Percentiles rank a stretch among this genome's conserved stretches.
Conservation (phyloP, 208 protist genomes). For the Leishmania tropica region DNA sequence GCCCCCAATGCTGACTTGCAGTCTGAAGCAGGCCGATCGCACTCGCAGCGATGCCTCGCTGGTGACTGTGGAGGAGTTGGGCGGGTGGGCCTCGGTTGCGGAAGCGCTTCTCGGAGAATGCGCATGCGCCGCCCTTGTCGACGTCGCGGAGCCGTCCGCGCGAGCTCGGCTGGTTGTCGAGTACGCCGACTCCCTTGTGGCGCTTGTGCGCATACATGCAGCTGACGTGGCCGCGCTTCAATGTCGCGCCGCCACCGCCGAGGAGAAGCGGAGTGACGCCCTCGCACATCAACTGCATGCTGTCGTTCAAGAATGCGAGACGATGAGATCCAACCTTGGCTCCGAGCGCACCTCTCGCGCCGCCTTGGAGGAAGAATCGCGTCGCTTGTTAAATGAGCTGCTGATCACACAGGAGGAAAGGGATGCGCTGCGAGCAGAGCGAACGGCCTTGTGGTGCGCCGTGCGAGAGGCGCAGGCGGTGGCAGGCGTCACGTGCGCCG, state of each 20-base stretch:
- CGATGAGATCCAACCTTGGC: not conserved
- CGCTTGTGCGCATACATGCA: slow-evolving; percentile 13
- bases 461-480: slow-evolving; percentile 8
- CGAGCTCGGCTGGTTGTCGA: slow-evolving; percentile 12
- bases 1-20: slow-evolving; percentile 12
- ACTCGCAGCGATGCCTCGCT: not conserved
- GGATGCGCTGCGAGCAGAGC: slow-evolving; percentile 16
- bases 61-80: slow-evolving; percentile 20
- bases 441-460: slow-evolving; percentile 10
- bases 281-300: slow-evolving; percentile 4
- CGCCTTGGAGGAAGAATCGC: slow-evolving; percentile 21
- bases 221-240: slow-evolving; percentile 2
- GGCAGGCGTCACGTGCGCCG: not conserved
- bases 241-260: not conserved
- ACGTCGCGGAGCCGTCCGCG: slow-evolving; percentile 35
- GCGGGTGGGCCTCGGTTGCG: slow-evolving; percentile 39
- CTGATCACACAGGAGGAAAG: slow-evolving; percentile 4
- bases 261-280: slow-evolving; percentile 4
- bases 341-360: slow-evolving; percentile 9
- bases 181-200: slow-evolving; percentile 12
- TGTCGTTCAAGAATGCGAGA: slow-evolving; percentile 5
- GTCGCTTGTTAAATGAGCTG: not conserved
- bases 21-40: not conserved
- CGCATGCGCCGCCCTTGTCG: slow-evolving; percentile 20
- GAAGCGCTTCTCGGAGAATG: slow-evolving; percentile 33